Evolutionary conservation across 345 rosid genomes (phyloP).

Genomic region (Salix purpurea): DNA sequence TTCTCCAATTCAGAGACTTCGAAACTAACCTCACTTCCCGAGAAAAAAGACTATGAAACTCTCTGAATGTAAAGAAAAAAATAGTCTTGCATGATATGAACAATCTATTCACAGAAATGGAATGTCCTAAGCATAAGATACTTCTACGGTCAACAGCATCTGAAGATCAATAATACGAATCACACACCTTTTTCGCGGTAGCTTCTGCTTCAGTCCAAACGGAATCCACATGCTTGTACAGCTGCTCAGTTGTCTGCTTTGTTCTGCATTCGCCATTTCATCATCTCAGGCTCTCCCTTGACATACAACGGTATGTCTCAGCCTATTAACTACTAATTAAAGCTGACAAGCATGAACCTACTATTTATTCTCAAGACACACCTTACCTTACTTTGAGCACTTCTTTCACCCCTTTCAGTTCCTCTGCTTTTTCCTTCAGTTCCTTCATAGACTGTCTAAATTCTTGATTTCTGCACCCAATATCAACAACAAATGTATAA

Average conservation of each 20-base stretch:
- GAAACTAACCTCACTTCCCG: background rate
- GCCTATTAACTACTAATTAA: slow-evolving; percentile 51
- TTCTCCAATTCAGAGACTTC: background rate
- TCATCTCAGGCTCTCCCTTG: slow-evolving; percentile 67
- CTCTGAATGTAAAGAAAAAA: background rate
- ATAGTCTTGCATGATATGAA: background rate
- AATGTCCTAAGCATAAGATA: background rate
- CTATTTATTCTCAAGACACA: background rate
- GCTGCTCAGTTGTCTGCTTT: slow-evolving; percentile 83
- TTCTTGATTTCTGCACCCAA: slow-evolving; percentile 59
- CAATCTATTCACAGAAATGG: background rate
- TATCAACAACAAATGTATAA: background rate
- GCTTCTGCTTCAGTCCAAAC: slow-evolving; percentile 88
- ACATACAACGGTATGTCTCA: slow-evolving; percentile 54
- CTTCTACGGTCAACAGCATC: background rate
- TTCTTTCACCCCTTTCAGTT: slow-evolving; percentile 62
- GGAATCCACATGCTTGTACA: slow-evolving; percentile 80
- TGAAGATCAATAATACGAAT: background rate
- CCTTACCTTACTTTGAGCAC: slow-evolving; percentile 72
- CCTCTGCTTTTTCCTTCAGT: slow-evolving; percentile 69
- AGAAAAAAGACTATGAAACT: background rate
- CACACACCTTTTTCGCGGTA: slow-evolving; percentile 74
- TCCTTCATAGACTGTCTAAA: slow-evolving; percentile 72
- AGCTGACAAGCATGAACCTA: slow-evolving; percentile 10
- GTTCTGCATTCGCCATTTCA: slow-evolving; percentile 81